Evolutionary conservation across 345 rosid genomes (phyloP), one percentile per base, ranked within the genome.

Genomic region (Hibiscus mutabilis): DNA sequence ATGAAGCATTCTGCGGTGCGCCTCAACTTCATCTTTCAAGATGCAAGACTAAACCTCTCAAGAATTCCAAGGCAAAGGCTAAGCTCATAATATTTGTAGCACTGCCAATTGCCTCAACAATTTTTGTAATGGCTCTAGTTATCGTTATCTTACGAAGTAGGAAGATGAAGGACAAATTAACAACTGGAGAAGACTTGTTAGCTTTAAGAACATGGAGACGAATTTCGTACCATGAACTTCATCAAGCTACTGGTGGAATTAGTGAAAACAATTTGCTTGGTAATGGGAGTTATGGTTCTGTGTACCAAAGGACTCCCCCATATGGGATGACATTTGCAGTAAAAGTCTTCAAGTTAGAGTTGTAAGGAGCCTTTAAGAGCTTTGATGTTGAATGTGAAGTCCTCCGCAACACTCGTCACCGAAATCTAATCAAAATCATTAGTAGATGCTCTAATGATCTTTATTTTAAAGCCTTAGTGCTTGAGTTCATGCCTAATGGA

Each of bases 401-500:
- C 2, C 27, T 25, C 2, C 2, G 27, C 27, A 25, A 25, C 27
- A 1, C 27, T 25, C 2, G 27, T 25, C 27, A 25, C 27, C 27
- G 27, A 2, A 25, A 25, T 25, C 2, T 25, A 25, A 25, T 25
- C 27, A 25, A 25, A 25, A 25, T 25, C 27, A 25, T 25, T 2
- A 25, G 27, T 25, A 25, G 27, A 1, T 25, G 27, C 27, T 25
- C 27, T 25, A 25, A 25, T 25, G 27, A 25, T 25, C 27, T 25
- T 25, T 1, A 25, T 25, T 25, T 25, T 25, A 25, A 25, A 2
- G 27, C 27, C 27, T 25, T 25, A 25, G 21, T 76, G 1, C 53
- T 75, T 63, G 74, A 75, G 33, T 70, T 70, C 65, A 70, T 76
- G 71, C 67, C 74, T 0, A 56, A 76, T 15, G 78, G 78, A 15